A percentile compares a stretch with the other conserved stretches of the same genome.
Conservation (phyloP, 306 rosid genomes). For the Vigna nakashimae region DNA sequence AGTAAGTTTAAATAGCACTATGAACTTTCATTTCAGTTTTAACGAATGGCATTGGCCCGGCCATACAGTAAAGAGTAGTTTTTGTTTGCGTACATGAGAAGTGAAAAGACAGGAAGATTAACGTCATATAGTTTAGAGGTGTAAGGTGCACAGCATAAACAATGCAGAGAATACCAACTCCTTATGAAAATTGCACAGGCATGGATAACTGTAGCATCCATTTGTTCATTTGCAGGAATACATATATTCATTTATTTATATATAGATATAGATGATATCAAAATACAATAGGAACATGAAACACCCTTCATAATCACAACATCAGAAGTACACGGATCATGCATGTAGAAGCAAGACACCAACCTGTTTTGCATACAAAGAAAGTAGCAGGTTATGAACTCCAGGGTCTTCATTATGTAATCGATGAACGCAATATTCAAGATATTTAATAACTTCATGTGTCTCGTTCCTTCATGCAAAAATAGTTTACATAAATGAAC, state of each 20-base stretch:
- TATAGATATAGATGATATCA: conserved; percentile 13
- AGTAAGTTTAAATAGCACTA: conserved; percentile 2
- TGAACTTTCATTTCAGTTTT: conserved; percentile 20
- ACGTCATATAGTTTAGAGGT: not conserved
- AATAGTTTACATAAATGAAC: conserved; percentile 33
- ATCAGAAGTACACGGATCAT: conserved; percentile 31
- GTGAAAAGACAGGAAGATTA: conserved; percentile 9
- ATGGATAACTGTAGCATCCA: conserved; percentile 21
- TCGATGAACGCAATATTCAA: conserved; percentile 90
- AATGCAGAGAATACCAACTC: conserved; percentile 20
- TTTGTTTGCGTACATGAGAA: conserved; percentile 5
- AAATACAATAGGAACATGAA: conserved; percentile 26
- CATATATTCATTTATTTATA: conserved; percentile 31
- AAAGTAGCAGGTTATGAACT: conserved; percentile 92
- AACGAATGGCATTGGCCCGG: conserved; percentile 3
- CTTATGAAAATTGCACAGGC: conserved; percentile 13
- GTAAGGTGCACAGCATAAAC: conserved; percentile 7
- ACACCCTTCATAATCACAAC: conserved; percentile 13
- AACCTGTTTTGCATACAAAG: conserved; percentile 97
- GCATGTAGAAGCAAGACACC: conserved; percentile 42
- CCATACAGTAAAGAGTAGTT: not conserved
- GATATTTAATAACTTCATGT: conserved; percentile 95
- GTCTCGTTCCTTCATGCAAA: conserved; percentile 88
- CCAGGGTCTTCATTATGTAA: conserved; percentile 98
- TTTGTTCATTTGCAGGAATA: conserved; percentile 14